phyloP scores from a whole-genome alignment of 352 stramenopile species.

The Pythium scleroteichum region DNA sequence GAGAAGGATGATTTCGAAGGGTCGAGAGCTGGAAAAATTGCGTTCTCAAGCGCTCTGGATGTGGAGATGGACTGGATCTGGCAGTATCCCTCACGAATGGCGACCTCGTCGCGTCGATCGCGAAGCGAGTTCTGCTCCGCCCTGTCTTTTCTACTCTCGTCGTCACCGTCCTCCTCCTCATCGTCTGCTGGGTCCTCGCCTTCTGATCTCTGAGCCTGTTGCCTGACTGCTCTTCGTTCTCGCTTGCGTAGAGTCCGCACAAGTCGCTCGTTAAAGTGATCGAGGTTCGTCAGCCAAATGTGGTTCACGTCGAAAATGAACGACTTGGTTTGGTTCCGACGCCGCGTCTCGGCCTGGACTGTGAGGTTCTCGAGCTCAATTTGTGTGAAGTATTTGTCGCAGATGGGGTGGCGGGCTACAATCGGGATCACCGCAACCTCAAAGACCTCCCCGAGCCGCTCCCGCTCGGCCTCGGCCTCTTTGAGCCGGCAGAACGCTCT shows the following conservation, averaged over 20 bases:
- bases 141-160: neutral
- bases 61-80: conserved; percentile 80
- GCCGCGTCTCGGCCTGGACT: conserved; percentile 57
- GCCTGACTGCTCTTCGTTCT: conserved; percentile 13
- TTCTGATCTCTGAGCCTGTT: neutral
- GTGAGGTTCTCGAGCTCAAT: conserved; percentile 75
- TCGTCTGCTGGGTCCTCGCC: neutral
- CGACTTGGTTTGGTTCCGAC: conserved; percentile 71
- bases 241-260: conserved; percentile 16
- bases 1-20: conserved; percentile 14
- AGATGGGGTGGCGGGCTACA: conserved; percentile 69
- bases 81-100: conserved; percentile 67
- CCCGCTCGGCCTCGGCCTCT: conserved; percentile 33
- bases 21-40: conserved; percentile 34
- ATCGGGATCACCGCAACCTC: conserved; percentile 49
- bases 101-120: conserved; percentile 51
- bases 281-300: conserved; percentile 91
- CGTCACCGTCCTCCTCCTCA: conserved; percentile 1
- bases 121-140: conserved; percentile 35
- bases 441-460: conserved; percentile 21
- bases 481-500: conserved; percentile 47
- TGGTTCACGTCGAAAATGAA: conserved; percentile 91
- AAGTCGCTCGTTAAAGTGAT: conserved; percentile 75
- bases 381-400: conserved; percentile 52
- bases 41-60: conserved; percentile 53